Evolutionary conservation across 495 filamentous ascomycete species (phyloP).

Genomic region (Neurospora discreta): DNA sequence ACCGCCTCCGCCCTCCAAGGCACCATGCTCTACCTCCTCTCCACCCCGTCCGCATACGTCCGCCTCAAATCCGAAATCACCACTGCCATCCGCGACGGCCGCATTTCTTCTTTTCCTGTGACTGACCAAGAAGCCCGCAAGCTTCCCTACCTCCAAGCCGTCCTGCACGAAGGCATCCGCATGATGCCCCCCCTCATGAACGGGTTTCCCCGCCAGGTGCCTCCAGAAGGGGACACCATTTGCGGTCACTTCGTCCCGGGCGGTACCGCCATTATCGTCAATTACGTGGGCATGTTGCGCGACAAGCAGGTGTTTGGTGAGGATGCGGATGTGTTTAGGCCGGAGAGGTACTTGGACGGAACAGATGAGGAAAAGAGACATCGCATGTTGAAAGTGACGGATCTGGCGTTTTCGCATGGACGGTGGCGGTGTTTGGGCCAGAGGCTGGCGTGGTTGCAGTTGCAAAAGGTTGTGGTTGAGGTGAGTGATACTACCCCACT

Average conservation of each 20-base stretch:
- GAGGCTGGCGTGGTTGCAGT: constrained; percentile 4
- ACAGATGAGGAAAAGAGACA: constrained; percentile 1
- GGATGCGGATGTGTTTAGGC: constrained; percentile 34
- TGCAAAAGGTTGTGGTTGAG: constrained; percentile 11
- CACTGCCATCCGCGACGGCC: constrained; percentile 19
- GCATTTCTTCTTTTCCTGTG: constrained; percentile 44
- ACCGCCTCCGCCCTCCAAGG: constrained; percentile 45
- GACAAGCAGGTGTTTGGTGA: constrained; percentile 33
- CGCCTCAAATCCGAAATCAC: constrained; percentile 49
- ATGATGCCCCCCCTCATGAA: constrained; percentile 11
- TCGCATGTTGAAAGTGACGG: background rate
- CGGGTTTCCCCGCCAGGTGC: constrained; percentile 13
- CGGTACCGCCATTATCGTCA: constrained; percentile 15
- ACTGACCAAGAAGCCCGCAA: constrained; percentile 43
- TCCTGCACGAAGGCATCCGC: constrained; percentile 20
- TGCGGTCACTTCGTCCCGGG: constrained; percentile 24
- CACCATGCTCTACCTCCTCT: constrained; percentile 40
- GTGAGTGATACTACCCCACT: background rate
- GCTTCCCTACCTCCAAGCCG: constrained; percentile 23
- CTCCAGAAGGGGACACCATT: constrained; percentile 29
- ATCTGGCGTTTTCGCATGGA: constrained; percentile 6
- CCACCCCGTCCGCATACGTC: constrained; percentile 31
- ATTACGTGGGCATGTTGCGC: constrained; percentile 24
- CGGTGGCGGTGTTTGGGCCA: constrained; percentile 9
- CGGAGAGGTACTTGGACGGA: constrained; percentile 40